These are phyloP conservation scores for Steccherinum ochraceum DNA, from an alignment of 768 basidiomycete genomes.

Conservation along the genomic window DNA sequence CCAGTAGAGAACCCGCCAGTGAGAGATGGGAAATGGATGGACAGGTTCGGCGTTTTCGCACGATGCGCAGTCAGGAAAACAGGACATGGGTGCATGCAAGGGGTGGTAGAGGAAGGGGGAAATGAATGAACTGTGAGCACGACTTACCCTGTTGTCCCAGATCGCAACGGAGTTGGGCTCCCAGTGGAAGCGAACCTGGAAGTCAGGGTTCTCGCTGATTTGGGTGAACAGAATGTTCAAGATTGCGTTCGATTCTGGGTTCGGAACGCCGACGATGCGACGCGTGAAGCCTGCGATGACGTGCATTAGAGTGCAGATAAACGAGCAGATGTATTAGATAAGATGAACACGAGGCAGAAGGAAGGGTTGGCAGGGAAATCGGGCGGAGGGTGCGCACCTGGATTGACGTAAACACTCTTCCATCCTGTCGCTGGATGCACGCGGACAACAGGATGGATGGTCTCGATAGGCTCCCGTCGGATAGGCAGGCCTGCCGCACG, in stretches of 20 bases:
- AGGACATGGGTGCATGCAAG: not conserved
- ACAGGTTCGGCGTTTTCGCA: too few relatives aligned
- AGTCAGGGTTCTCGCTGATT: constrained; percentile 64
- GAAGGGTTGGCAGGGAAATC: not conserved
- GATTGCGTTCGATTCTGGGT: constrained; percentile 74
- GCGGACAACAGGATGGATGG: constrained; percentile 74
- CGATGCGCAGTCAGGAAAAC: too few relatives aligned
- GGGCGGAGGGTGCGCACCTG: constrained; percentile 33
- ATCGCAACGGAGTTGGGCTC: constrained; percentile 71
- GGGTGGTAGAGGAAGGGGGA: not conserved
- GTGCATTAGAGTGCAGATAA: not conserved
- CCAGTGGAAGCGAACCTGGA: constrained; percentile 77
- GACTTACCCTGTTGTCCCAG: constrained; percentile 76
- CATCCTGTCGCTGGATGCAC: constrained; percentile 82
- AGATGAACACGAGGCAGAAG: not conserved
- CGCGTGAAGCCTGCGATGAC: constrained; percentile 60
- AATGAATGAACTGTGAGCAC: not conserved
- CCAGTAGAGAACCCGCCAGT: too few relatives aligned
- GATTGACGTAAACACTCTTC: constrained; percentile 81
- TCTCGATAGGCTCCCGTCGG: constrained; percentile 62
- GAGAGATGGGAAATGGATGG: too few relatives aligned
- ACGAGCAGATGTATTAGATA: constrained; percentile 1
- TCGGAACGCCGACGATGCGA: constrained; percentile 71
- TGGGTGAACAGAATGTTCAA: constrained; percentile 66
- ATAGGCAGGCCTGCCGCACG: constrained; percentile 64